Evolutionary conservation across 352 stramenopile species (phyloP), one percentile per base, ranked within the genome.

Genomic region (Phytophthora ramorum): DNA sequence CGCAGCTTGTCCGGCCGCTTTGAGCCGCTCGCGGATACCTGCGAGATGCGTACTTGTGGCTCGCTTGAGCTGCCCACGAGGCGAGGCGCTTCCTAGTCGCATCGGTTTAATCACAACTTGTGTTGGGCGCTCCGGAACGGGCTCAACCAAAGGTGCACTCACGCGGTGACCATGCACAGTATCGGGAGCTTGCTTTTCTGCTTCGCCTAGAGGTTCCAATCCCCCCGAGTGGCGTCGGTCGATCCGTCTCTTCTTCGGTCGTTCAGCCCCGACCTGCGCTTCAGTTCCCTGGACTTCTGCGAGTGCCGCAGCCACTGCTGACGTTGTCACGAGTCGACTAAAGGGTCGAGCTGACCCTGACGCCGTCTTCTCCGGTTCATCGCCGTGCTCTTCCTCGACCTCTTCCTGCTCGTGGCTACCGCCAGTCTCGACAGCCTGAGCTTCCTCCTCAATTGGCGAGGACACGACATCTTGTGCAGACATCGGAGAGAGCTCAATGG

Each of bases 231-330:
- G 65, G 2, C 65, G 22, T 46, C 58, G 58, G 8, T 69, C 57
- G 7, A 67, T 13, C 12, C 52, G 24, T 16, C 58, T 54, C 32
- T 48, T 45, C 40, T 73, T 73, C 9, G 37, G 24, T 38, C 64
- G 64, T 24, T 72, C 58, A 24, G n/a, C 17, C 8, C 3, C 12
- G 3, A 51, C 16, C n/a, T 62, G 49, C 6, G 43, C 20, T 46
- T 71, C 63, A n/a, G 30, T 38, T 52, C 16, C 44, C 43, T 61
- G 64, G 5, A 69, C 65, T 64, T 72, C 45, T 19, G 65, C 65
- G 7, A 73, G 52, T 30, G 65, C 65, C 37, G 65, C 65, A 49
- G 65, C 65, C 14, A 73, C 58, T 2, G 65, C 65, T 17, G 65
- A 69, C 10, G 58, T 73, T 1, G 65, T 73, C 51, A 69, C 26